A percentile compares a stretch with the other conserved stretches of the same genome.
phyloP scores from a whole-genome alignment of 257 asterid species.

The Solanum chilense region DNA sequence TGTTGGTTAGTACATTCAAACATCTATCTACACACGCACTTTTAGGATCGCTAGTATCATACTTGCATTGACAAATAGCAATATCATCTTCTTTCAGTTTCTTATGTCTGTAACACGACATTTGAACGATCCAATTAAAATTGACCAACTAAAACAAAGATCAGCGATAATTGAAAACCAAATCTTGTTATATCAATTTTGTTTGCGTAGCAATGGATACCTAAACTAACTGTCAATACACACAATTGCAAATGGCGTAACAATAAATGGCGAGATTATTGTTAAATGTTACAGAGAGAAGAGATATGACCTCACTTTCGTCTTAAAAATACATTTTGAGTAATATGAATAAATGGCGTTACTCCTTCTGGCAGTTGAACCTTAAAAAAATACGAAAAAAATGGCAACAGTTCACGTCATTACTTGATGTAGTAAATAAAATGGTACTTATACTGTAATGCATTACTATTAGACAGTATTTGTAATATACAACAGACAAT shows the following conservation, averaged over 20 bases:
- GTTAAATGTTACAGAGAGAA: neutral
- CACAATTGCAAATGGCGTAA: no score
- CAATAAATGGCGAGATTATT: no score
- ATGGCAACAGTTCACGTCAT: no score
- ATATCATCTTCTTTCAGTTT: slow-evolving; percentile 74
- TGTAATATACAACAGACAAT: neutral
- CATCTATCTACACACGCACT: slow-evolving; percentile 91
- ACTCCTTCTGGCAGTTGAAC: neutral
- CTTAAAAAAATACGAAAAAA: neutral
- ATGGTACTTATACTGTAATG: no score
- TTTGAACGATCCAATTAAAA: slow-evolving; percentile 46
- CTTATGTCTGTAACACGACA: slow-evolving; percentile 66
- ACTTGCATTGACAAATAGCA: slow-evolving; percentile 69
- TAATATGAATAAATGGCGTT: neutral
- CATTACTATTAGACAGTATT: no score
- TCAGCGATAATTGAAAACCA: no score
- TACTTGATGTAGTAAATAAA: no score
- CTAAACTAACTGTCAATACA: no score
- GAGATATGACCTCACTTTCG: neutral
- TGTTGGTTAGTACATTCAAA: slow-evolving; percentile 80
- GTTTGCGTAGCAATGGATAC: no score
- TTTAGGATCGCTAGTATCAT: slow-evolving; percentile 47
- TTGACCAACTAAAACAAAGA: no score
- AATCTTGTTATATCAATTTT: no score
- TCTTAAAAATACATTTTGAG: neutral